phyloP scores from a whole-genome alignment of 163 green algal genomes.

The Chlamydomonas reinhardtii region DNA sequence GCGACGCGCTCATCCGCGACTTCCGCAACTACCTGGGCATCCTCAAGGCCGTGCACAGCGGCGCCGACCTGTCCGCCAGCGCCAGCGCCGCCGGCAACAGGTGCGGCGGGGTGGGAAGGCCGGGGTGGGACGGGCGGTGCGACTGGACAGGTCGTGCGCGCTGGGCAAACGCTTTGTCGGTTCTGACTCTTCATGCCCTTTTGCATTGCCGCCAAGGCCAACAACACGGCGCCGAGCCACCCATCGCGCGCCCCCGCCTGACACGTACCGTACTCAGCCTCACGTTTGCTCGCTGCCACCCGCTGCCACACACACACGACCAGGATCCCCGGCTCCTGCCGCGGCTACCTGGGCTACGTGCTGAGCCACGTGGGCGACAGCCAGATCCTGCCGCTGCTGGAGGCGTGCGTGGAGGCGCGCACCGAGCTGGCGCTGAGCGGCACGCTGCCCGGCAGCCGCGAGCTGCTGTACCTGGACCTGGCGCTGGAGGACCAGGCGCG shows the following conservation, averaged over 20 bases:
- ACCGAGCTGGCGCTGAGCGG: slow-evolving; percentile 75
- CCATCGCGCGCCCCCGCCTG: no score
- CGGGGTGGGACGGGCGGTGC: no score
- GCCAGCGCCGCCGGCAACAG: slow-evolving; percentile 64
- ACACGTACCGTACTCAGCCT: no score
- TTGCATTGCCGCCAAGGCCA: no score
- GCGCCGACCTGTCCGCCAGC: slow-evolving; percentile 67
- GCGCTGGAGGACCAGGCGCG: slow-evolving; percentile 88
- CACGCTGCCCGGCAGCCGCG: slow-evolving; percentile 71
- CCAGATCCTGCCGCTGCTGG: slow-evolving; percentile 64
- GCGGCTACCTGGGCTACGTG: slow-evolving; percentile 89
- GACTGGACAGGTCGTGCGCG: no score
- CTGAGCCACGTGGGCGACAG: slow-evolving; percentile 76
- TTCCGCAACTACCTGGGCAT: slow-evolving; percentile 94
- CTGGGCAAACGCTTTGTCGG: no score
- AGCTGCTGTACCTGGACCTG: slow-evolving; percentile 96
- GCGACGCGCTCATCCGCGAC: slow-evolving; percentile 84
- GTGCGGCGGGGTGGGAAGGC: not conserved
- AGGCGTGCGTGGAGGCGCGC: slow-evolving; percentile 87
- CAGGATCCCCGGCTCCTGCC: slow-evolving; percentile 65
- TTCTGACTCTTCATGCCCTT: no score
- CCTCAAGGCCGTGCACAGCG: slow-evolving; percentile 87
- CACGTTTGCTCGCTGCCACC: not conserved
- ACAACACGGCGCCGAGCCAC: no score
- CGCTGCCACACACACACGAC: no score